Evolutionary conservation across 2,329 filamentous ascomycete genomes (phyloP), one percentile per base, ranked within the genome.

Genomic region (Nigrograna mackinnonii): DNA sequence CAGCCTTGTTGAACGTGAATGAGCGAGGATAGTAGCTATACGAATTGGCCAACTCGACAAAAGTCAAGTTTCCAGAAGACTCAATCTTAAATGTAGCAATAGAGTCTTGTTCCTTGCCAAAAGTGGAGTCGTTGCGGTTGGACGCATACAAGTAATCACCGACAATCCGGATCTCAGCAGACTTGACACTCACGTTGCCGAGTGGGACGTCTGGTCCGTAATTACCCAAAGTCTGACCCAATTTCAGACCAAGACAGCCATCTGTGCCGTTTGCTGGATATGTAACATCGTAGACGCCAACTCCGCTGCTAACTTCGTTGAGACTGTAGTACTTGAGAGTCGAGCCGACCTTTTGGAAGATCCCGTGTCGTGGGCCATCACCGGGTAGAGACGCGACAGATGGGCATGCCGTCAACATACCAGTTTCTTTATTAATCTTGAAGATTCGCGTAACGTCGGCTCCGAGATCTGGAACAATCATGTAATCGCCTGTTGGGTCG

Each of bases 391-490:
- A 64, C 7, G 58, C 40, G 14, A 69, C 70, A 2, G 71, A 58
- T 3, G 68, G 54, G 46, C 74, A 77, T 5, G 68, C 62, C 2
- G 70, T 71, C 16, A 80, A 65, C 17, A 53, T 52, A 5, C 77
- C 75, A 1, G 64, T 73, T 6, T 37, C 37, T 7, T 64, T 42
- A 50, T 76, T 64, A 55, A 80, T 74, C 55, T 60, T 62, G 66
- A 77, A 79, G 50, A 80, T 68, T 50, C 76, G 77, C 41, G 79
- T 63, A n/a, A 78, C 58, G 50, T 81, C 78, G 5, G 76, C 75
- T 22, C 78, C 78, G 4, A 80, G 68, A 46, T 81, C 78, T 0
- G 76, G 72, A 6, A 72, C 68, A 3, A 80, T 59, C 17, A 80
- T 58, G 54, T 70, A 79, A 34, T 65, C 53, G 4, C 73, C 73